These are phyloP conservation scores for Malassezia psittaci DNA, from an alignment of 1,284 basidiomycete genomes.

Conservation along the genomic window DNA sequence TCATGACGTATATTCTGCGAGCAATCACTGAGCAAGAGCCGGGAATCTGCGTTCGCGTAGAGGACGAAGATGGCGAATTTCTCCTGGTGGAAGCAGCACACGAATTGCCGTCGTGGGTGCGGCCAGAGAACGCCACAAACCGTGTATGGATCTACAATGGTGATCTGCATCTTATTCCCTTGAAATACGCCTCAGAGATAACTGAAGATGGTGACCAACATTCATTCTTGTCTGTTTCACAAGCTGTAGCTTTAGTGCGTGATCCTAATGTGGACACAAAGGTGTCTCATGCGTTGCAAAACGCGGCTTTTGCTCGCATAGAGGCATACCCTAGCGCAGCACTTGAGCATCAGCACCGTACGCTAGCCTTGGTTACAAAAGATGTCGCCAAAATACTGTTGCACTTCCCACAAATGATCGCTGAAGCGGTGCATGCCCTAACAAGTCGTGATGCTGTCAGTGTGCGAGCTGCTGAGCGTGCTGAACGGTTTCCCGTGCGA, in stretches of 20 bases:
- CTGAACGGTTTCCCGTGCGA: conserved; percentile 60
- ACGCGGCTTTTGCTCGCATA: conserved; percentile 23
- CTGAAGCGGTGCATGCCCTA: conserved; percentile 14
- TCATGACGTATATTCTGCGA: conserved; percentile 64
- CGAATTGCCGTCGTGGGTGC: conserved; percentile 76
- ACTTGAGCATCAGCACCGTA: conserved; percentile 55
- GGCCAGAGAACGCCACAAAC: conserved; percentile 78
- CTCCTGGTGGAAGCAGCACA: conserved; percentile 93
- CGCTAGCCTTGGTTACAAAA: conserved; percentile 68
- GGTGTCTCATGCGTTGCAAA: conserved; percentile 48
- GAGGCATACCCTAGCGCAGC: conserved; percentile 53
- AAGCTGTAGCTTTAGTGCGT: conserved; percentile 61
- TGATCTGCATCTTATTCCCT: conserved; percentile 72
- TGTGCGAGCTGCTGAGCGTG: conserved; percentile 66
- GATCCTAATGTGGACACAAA: conserved; percentile 55
- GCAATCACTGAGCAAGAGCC: conserved; percentile 13
- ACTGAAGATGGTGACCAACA: conserved; percentile 52
- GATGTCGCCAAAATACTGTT: conserved; percentile 65
- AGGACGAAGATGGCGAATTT: conserved; percentile 90
- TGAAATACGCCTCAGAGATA: conserved; percentile 54
- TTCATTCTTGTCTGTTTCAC: conserved; percentile 55
- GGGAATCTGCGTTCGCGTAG: conserved; percentile 48
- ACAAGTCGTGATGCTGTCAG: conserved; percentile 22
- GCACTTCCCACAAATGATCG: background rate
- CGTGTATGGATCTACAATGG: conserved; percentile 82